phyloP scores from a whole-genome alignment of 306 rosid genomes.

The Cucurbita moschata region DNA sequence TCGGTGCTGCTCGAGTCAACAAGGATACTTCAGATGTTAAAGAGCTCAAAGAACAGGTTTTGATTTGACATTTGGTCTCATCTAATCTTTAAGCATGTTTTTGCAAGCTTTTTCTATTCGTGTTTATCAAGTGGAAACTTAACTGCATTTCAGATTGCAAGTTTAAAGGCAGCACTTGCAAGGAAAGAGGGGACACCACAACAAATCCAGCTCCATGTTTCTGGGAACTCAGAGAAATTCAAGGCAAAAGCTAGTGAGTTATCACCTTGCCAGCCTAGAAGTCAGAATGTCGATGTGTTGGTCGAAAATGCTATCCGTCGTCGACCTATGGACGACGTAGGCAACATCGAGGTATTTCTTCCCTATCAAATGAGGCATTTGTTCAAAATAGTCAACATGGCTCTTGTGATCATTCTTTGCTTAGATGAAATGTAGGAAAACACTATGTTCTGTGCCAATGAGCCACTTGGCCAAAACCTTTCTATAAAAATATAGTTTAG shows the following conservation, averaged over 20 bases:
- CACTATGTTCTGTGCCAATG: background rate
- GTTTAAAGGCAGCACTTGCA: conserved; percentile 62
- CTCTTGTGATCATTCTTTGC: too few relatives aligned
- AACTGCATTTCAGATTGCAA: conserved; percentile 37
- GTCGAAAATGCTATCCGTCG: conserved; percentile 22
- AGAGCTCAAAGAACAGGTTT: conserved; percentile 90
- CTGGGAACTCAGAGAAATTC: conserved; percentile 50
- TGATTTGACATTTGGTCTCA: background rate
- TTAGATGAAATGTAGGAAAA: background rate
- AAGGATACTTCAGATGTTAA: conserved; percentile 70
- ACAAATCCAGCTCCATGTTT: conserved; percentile 16
- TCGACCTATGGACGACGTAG: conserved; percentile 45
- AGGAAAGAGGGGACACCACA: conserved; percentile 54
- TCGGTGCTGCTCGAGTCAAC: conserved; percentile 88
- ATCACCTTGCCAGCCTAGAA: conserved; percentile 38
- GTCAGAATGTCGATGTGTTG: conserved; percentile 22
- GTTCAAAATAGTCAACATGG: background rate
- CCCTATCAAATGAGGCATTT: background rate
- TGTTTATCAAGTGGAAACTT: background rate
- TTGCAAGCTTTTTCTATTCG: conserved; percentile 2
- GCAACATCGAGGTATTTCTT: conserved; percentile 38
- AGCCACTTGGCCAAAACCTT: background rate
- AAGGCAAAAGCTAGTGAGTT: conserved; percentile 34
- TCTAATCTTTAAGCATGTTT: background rate
- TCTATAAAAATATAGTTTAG: background rate